phyloP scores from a whole-genome alignment of 139 green algal species.

The Coelastrella sp. region DNA sequence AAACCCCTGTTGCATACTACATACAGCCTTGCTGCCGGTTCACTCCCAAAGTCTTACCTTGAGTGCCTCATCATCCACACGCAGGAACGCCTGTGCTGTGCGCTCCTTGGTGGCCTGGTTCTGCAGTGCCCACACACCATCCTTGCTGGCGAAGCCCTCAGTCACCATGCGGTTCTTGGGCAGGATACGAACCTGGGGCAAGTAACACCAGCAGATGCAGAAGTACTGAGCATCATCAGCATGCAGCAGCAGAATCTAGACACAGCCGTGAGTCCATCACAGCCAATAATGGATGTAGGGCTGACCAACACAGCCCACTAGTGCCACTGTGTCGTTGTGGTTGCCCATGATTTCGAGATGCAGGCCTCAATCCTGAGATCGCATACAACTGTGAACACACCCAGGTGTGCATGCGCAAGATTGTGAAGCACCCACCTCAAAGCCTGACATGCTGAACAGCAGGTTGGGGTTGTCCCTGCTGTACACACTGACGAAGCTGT shows the following conservation, averaged over 20 bases:
- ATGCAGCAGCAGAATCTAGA: too few species aligned
- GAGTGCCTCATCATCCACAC: constrained; percentile 98
- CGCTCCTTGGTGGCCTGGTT: constrained; percentile 98
- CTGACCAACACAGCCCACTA: too few species aligned
- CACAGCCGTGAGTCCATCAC: too few species aligned
- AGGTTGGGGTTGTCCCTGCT: constrained; percentile 99
- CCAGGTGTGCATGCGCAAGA: background rate
- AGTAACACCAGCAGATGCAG: too few species aligned
- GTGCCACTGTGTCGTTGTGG: too few species aligned
- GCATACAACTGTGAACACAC: too few species aligned
- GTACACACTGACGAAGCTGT: constrained; percentile 97
- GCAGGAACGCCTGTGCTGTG: constrained; percentile 93
- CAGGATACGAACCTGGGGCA: constrained; percentile 90
- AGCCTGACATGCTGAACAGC: constrained; percentile 98
- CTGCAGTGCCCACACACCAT: constrained; percentile 98
- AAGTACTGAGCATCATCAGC: too few species aligned
- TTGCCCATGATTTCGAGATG: too few species aligned
- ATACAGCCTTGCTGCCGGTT: too few species aligned
- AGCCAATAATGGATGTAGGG: too few species aligned
- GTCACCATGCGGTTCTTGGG: constrained; percentile 92
- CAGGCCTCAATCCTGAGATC: too few species aligned
- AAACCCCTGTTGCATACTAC: too few species aligned
- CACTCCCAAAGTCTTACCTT: constrained; percentile 70
- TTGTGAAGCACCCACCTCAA: constrained; percentile 87
- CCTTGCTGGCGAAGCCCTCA: constrained; percentile 94